Base-by-base conservation (phyloP, 2,329 filamentous ascomycete genomes). In the Penicillium sp. region DNA sequence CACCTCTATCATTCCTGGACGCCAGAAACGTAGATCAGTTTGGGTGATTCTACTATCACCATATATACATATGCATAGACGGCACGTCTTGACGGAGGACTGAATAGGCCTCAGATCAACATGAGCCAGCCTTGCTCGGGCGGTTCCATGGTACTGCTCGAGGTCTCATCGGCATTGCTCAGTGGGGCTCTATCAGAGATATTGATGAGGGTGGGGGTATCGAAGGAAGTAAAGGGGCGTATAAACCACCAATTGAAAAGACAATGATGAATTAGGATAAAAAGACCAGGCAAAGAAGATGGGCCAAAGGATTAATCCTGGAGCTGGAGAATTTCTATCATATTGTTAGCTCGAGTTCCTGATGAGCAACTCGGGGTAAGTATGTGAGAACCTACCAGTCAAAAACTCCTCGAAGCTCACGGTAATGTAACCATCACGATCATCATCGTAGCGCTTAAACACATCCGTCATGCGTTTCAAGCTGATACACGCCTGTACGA, bases 391-490 rank as follows among this genome's bases (percentile, higher is more conserved):
- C 76, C 65, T 65, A 79, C 77, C 88, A 35, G 85, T 87, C 69
- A 92, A 76, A 72, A 92, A 92, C 67, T 92, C 88, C 77, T 92
- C 89, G 67, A 92, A 92, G 71, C 87, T 90, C 51, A 92, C 75
- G 4, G 88, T 92, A 65, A 92, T 90, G 73, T 92, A 97, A 1
- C 94, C 94, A 75, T 97, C 94, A 41, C 94, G 85, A 74, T 99
- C 94, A 68, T 96, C 90, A 66, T 99, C 94, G 73, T 97, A 99
- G 76, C 92, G 93, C 82, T 99, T 99, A 74, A 99, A 99, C 26
- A 96, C 92, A 74, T 99, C 94, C 57, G 94, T 99, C 93, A 99
- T 97, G 66, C 94, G 85, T 83, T 97, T 97, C 68, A 99, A 81
- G 66, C 87, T 92, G 71, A 99, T 97, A 75, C 94, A 97, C 50